Evolutionary conservation across 805 yeast genomes (phyloP).

Genomic region (Saturnispora gosingensis): DNA sequence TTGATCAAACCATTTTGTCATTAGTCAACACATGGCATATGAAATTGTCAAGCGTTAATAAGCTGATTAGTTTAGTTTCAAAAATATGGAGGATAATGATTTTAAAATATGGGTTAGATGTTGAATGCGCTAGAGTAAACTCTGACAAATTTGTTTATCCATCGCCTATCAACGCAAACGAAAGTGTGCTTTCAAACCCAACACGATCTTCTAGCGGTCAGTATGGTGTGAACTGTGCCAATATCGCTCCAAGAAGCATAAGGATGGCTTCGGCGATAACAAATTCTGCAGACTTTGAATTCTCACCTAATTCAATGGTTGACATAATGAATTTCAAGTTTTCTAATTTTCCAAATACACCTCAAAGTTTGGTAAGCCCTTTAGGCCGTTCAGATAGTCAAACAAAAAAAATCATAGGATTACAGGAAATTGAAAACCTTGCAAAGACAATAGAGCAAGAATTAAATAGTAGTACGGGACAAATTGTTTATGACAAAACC

Average conservation of each 20-base stretch:
- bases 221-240: conserved; percentile 14
- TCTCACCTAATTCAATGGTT: conserved; percentile 1
- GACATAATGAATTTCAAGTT: neutral
- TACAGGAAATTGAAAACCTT: conserved; percentile 5
- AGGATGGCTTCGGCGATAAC: conserved; percentile 10
- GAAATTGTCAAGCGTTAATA: conserved; percentile 20
- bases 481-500: neutral
- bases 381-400: neutral
- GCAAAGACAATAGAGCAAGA: conserved; percentile 10
- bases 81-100: conserved; percentile 21
- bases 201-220: neutral
- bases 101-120: conserved; percentile 13
- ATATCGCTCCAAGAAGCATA: conserved; percentile 19
- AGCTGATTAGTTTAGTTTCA: conserved; percentile 16
- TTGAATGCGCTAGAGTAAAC: conserved; percentile 6
- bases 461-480: conserved; percentile 1
- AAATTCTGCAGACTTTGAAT: neutral
- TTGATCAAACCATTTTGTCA: conserved; percentile 16
- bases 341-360: neutral
- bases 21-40: conserved; percentile 19
- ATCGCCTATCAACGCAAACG: conserved; percentile 3
- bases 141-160: conserved; percentile 10
- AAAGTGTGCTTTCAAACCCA: neutral
- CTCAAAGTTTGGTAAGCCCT: neutral
- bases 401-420: neutral